Evolutionary conservation across 768 basidiomycete species (phyloP), one percentile per base, ranked within the genome.

Genomic region (Ramaria rubella): DNA sequence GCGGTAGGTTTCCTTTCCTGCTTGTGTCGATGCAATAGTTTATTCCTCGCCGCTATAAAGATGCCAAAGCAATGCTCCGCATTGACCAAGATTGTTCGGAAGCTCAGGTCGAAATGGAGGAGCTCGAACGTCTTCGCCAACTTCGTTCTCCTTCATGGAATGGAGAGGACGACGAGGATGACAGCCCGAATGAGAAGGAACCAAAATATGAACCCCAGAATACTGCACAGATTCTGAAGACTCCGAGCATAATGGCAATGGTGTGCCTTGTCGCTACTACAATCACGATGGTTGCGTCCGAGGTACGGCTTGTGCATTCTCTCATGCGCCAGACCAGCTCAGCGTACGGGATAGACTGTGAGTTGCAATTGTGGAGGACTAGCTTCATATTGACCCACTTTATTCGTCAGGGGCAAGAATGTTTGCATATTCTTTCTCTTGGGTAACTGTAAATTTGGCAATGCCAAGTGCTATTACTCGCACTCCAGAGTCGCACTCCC

Each of bases 271-370:
- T 34, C 54, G 60, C 26, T 63, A 60, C 58, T 65, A 65, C 61
- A 65, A 65, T 59, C 61, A 60, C 63, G 40, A 49, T n/a, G 59
- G 59, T 42, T 65, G 64, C 48, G 46, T 48, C 48, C 57, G 60
- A 49, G 63, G 63, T 26, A 29, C 3, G 21, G 29, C 45, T 1
- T 64, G 63, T 58, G 19, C 40, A 6, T 64, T 60, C 59, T 61
- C 59, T 46, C 63, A 64, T 23, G 61, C 63, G 26, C 55, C 59
- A 17, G 63, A 64, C 49, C 45, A 57, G 55, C 56, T 58, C 36
- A 59, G 59, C 31, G 59, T 60, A 38, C 49, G 63, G 23, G 63
- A 64, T 34, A 55, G 50, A 2, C 42, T 64, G 49, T 51, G 34
- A 51, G 49, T 31, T 31, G 23, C n/a, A 9, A 48, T 48, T 8